Evolutionary conservation across 2,329 filamentous ascomycete genomes (phyloP).

Genomic region (Lachnellula arida): DNA sequence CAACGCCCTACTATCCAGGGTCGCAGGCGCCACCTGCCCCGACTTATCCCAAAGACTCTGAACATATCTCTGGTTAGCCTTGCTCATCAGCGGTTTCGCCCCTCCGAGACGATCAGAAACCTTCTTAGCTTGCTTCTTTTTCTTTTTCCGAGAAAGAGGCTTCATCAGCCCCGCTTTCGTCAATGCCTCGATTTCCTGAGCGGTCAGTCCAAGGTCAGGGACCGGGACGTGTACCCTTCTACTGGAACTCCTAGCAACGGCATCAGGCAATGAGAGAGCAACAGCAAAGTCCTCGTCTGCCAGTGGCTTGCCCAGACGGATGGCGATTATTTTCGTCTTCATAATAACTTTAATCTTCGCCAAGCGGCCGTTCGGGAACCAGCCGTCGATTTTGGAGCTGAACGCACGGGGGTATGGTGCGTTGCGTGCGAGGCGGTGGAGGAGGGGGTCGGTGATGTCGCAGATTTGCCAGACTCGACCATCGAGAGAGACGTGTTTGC

Average conservation of each 20-base stretch:
- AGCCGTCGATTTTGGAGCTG: conserved; percentile 65
- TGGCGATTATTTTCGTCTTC: conserved; percentile 74
- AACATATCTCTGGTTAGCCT: neutral
- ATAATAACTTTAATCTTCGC: conserved; percentile 82
- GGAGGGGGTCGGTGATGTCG: conserved; percentile 78
- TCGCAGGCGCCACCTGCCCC: neutral
- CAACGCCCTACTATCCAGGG: neutral
- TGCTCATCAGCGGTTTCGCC: neutral
- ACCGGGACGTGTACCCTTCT: conserved; percentile 23
- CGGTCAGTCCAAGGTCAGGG: conserved; percentile 26
- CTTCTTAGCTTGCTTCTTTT: neutral
- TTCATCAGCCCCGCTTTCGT: neutral
- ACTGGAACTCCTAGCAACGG: conserved; percentile 13
- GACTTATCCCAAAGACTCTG: neutral
- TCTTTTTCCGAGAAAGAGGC: neutral
- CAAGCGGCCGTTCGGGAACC: conserved; percentile 78
- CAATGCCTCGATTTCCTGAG: conserved; percentile 20
- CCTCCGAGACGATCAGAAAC: too few species aligned
- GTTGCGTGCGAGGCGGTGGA: conserved; percentile 61
- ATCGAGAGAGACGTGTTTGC: conserved; percentile 66
- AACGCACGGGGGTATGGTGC: conserved; percentile 54
- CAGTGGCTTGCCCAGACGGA: conserved; percentile 52
- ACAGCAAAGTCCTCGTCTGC: conserved; percentile 44
- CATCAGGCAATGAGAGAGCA: conserved; percentile 36
- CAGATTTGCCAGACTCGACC: conserved; percentile 93